phyloP scores from a whole-genome alignment of 1,284 basidiomycete species.

The Cerrena zonata region DNA sequence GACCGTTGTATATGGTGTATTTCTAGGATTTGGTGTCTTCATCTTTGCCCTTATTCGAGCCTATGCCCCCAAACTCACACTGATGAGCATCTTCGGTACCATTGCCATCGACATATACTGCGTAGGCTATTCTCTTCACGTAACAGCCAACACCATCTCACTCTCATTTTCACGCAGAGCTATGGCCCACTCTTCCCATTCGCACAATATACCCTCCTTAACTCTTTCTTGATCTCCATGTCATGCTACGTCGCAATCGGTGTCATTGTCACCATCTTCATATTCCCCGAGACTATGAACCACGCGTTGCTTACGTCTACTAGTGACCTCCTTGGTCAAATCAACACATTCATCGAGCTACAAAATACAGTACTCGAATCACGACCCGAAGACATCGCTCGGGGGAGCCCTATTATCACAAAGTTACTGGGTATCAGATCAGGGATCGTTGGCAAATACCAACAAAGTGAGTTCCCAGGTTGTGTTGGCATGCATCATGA shows the following conservation, averaged over 20 bases:
- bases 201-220: constrained; percentile 56
- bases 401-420: constrained; percentile 27
- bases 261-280: constrained; percentile 46
- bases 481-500: no score
- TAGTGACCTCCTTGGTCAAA: constrained; percentile 28
- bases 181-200: constrained; percentile 61
- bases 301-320: constrained; percentile 38
- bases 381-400: constrained; percentile 27
- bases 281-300: constrained; percentile 73
- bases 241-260: constrained; percentile 58
- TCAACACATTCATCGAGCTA: constrained; percentile 33
- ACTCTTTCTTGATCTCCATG: constrained; percentile 54
- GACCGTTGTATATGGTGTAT: constrained; percentile 61
- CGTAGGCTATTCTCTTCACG: constrained; percentile 28
- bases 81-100: constrained; percentile 53
- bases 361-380: constrained; percentile 39
- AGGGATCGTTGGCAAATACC: constrained; percentile 21
- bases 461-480: constrained; percentile 20
- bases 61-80: constrained; percentile 52
- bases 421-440: constrained; percentile 24
- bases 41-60: constrained; percentile 56
- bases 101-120: constrained; percentile 62
- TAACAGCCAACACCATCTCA: background rate
- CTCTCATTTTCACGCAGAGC: constrained; percentile 24
- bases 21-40: constrained; percentile 64